Conservation (phyloP, 2,329 filamentous ascomycete species). For the Pseudopithomyces chartarum region DNA sequence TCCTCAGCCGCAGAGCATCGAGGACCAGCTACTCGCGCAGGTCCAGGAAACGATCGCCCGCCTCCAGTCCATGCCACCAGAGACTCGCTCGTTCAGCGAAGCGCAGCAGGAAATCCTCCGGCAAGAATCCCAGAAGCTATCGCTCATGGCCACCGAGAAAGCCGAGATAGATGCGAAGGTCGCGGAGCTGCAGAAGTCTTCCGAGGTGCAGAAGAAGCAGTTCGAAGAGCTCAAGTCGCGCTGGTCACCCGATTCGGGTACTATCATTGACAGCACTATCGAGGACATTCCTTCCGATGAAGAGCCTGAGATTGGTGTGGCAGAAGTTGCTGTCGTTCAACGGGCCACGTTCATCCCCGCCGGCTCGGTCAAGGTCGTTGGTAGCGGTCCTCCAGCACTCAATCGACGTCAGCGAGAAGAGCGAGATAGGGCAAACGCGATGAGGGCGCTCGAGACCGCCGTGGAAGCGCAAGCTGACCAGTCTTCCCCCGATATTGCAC, state of each 20-base stretch:
- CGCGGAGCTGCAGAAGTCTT: conserved; percentile 11
- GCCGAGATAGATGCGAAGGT: conserved; percentile 14
- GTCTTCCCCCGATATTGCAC: neutral
- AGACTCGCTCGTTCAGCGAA: conserved; percentile 9
- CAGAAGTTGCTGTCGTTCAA: conserved; percentile 7
- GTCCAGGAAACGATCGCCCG: conserved; percentile 14
- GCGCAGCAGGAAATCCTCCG: conserved; percentile 5
- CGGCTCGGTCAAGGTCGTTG: conserved; percentile 22
- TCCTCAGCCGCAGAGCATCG: conserved; percentile 27
- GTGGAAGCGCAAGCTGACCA: neutral
- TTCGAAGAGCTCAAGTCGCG: neutral
- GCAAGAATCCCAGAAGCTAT: neutral
- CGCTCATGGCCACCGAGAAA: conserved; percentile 13
- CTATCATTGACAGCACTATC: conserved; percentile 16
- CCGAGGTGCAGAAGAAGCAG: conserved; percentile 17
- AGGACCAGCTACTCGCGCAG: conserved; percentile 28
- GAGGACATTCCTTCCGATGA: conserved; percentile 17
- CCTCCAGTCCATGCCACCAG: neutral
- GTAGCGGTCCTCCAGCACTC: neutral
- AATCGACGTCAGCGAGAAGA: neutral
- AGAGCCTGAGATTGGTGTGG: conserved; percentile 23
- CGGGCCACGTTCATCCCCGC: conserved; percentile 17
- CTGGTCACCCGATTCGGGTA: conserved; percentile 13
- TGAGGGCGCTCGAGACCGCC: too few species aligned
- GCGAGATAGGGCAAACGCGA: neutral